These are phyloP conservation scores for Ophiostoma perfectum DNA, from an alignment of 2,329 filamentous ascomycete genomes.

Conservation along the genomic window DNA sequence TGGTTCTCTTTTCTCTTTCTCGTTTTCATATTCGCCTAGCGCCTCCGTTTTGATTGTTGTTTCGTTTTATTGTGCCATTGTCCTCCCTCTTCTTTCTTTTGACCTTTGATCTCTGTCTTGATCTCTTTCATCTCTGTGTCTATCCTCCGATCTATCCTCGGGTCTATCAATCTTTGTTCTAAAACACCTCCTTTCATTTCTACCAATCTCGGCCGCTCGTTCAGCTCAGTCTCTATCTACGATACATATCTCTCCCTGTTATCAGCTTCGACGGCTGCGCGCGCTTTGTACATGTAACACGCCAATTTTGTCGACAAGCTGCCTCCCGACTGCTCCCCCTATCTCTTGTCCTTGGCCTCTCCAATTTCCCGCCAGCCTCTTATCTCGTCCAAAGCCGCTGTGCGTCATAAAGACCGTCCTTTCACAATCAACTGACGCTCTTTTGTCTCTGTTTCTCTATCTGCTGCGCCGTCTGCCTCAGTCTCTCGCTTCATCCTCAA, in stretches of 20 bases:
- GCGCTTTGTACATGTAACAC: not conserved
- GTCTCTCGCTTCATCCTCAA: not conserved
- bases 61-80: not conserved
- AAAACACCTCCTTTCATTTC: too few relatives aligned
- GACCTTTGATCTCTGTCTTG: not conserved
- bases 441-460: not conserved
- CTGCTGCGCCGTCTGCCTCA: not conserved
- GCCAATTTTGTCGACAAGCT: not conserved
- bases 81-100: slow-evolving; percentile 5
- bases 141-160: too few relatives aligned
- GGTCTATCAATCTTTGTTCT: too few relatives aligned
- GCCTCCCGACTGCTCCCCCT: slow-evolving; percentile 2
- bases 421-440: not conserved
- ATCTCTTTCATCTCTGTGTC: not conserved
- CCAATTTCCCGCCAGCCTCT: slow-evolving; percentile 8
- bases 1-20: too few relatives aligned
- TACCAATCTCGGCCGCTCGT: too few relatives aligned
- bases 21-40: too few relatives aligned
- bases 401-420: not conserved
- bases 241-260: not conserved
- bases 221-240: too few relatives aligned
- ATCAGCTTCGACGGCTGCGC: not conserved
- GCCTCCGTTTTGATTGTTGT: not conserved
- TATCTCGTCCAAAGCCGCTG: slow-evolving; percentile 14
- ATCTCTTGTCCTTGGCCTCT: not conserved